A percentile compares a stretch with the other conserved stretches of the same genome.
phyloP scores from a whole-genome alignment of 768 basidiomycete species.

The Lentinula sp. region DNA sequence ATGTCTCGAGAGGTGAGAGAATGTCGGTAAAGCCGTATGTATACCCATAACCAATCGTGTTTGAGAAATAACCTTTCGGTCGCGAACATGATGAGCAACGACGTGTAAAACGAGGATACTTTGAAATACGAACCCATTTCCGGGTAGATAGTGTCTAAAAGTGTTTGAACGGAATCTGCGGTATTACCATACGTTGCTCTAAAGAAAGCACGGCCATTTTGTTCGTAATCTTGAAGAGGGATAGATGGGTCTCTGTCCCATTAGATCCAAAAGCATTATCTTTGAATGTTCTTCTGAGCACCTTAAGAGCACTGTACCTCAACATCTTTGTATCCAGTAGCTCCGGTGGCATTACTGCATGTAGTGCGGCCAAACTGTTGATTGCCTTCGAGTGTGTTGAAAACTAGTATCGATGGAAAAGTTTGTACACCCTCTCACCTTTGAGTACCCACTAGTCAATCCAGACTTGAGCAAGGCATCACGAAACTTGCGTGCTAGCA shows the following conservation, averaged over 20 bases:
- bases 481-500: conserved; percentile 48
- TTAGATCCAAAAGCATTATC: not conserved
- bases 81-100: not conserved
- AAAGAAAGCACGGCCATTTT: conserved; percentile 38
- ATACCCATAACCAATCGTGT: conserved; percentile 49
- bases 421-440: conserved; percentile 28
- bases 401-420: not conserved
- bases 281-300: not conserved
- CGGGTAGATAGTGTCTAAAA: conserved; percentile 50
- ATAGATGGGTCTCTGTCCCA: conserved; percentile 30
- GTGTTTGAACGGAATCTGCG: conserved; percentile 35
- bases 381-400: conserved; percentile 36
- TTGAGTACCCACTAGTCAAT: conserved; percentile 49
- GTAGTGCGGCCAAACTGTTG: conserved; percentile 46
- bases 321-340: conserved; percentile 33
- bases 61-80: conserved; percentile 45
- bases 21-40: conserved; percentile 44
- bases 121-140: conserved; percentile 48
- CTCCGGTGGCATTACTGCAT: conserved; percentile 45
- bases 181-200: conserved; percentile 50
- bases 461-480: conserved; percentile 62
- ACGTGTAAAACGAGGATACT: not conserved
- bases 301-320: not conserved
- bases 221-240: conserved; percentile 36
- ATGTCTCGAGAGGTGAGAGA: conserved; percentile 47